phyloP scores from a whole-genome alignment of 768 basidiomycete genomes.

The Lepiota brunneoincarnata region DNA sequence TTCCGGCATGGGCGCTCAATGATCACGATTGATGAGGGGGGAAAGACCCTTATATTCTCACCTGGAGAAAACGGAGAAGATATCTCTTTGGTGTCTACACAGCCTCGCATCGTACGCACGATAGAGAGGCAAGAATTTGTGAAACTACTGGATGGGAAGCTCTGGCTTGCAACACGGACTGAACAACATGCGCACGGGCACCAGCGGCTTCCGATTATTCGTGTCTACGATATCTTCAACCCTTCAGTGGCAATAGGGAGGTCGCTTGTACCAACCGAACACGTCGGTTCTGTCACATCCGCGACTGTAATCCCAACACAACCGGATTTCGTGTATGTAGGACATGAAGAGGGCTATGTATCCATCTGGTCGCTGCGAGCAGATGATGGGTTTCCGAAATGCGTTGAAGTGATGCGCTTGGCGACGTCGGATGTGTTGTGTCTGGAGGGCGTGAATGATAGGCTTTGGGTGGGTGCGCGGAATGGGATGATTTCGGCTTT shows the following conservation, averaged over 20 bases:
- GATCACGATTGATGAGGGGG: slow-evolving; percentile 81
- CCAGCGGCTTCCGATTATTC: slow-evolving; percentile 64
- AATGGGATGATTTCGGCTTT: slow-evolving; percentile 82
- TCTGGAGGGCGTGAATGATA: slow-evolving; percentile 79
- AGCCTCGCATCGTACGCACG: slow-evolving; percentile 62
- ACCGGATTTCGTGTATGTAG: slow-evolving; percentile 71
- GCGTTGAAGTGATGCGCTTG: slow-evolving; percentile 77
- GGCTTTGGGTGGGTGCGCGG: slow-evolving; percentile 85
- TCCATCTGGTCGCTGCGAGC: slow-evolving; percentile 72
- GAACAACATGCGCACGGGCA: slow-evolving; percentile 28
- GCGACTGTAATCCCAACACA: slow-evolving; percentile 73
- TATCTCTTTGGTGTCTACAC: slow-evolving; percentile 43
- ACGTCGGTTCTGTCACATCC: slow-evolving; percentile 79
- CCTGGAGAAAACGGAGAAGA: slow-evolving; percentile 38
- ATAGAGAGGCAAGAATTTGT: slow-evolving; percentile 83
- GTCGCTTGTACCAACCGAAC: slow-evolving; percentile 59
- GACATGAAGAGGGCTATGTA: slow-evolving; percentile 89
- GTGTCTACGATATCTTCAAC: slow-evolving; percentile 75
- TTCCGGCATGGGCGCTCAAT: slow-evolving; percentile 70
- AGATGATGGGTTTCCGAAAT: slow-evolving; percentile 56
- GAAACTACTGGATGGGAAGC: slow-evolving; percentile 64
- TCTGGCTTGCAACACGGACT: slow-evolving; percentile 78
- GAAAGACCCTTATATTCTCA: slow-evolving; percentile 77
- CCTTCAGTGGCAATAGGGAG: slow-evolving; percentile 56
- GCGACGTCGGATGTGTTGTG: slow-evolving; percentile 78